phyloP scores from a whole-genome alignment of 441 rosid species.

The Gossypium schwendimanii region DNA sequence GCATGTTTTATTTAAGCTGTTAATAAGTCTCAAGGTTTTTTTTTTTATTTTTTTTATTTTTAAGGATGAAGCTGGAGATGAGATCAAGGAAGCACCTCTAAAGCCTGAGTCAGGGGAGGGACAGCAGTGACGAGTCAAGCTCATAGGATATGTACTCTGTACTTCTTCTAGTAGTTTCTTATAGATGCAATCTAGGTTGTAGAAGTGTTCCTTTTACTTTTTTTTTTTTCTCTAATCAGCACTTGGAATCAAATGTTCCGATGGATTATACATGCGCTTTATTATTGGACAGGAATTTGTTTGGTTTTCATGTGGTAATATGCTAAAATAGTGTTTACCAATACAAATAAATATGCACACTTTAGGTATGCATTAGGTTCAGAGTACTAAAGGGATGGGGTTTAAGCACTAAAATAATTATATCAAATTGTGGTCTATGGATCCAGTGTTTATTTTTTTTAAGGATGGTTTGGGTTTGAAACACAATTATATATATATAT shows the following conservation, averaged over 20 bases:
- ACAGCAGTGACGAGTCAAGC: constrained; percentile 34
- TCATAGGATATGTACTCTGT: constrained; percentile 28
- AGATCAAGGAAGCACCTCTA: constrained; percentile 81
- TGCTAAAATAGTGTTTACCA: not conserved
- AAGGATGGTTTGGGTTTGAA: no score
- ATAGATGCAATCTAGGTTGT: not conserved
- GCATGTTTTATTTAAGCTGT: no score
- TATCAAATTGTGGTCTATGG: no score
- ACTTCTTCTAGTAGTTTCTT: not conserved
- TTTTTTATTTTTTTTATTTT: constrained; percentile 3
- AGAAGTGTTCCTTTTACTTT: not conserved
- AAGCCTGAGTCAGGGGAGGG: constrained; percentile 59
- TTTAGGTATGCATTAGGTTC: no score
- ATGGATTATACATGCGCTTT: not conserved
- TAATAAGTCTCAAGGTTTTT: no score
- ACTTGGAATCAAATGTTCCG: not conserved
- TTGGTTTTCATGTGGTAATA: not conserved
- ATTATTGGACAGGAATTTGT: not conserved
- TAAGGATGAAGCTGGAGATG: constrained; percentile 84
- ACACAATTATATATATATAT: no score
- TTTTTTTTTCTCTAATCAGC: not conserved
- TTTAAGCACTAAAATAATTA: no score
- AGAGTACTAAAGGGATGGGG: no score
- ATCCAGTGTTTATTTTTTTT: no score
- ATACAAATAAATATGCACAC: no score